These are phyloP conservation scores for Coemansia sp. DNA, from an alignment of 192 early-diverging fungal species.

Conservation along the genomic window DNA sequence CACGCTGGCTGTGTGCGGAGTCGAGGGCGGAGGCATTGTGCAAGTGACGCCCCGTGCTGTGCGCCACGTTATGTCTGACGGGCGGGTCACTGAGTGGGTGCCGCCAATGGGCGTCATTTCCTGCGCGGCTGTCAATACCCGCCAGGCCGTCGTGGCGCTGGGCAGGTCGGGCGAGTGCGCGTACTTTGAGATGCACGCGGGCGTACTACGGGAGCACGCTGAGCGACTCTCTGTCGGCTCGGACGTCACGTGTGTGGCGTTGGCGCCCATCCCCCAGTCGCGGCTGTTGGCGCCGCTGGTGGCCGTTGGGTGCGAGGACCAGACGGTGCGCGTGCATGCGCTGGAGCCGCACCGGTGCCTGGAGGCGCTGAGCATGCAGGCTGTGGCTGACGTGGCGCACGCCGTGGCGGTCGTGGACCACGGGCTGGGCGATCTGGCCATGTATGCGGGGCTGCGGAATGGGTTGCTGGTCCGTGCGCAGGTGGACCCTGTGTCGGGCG, in stretches of 20 bases:
- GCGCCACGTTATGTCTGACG: constrained; percentile 85
- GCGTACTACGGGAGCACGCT: constrained; percentile 87
- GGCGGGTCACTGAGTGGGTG: constrained; percentile 93
- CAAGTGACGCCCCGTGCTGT: constrained; percentile 92
- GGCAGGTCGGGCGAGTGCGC: constrained; percentile 70
- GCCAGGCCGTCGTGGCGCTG: constrained; percentile 83
- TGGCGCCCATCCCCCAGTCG: constrained; percentile 80
- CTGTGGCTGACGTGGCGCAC: constrained; percentile 65
- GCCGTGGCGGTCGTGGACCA: constrained; percentile 75
- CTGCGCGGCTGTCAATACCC: constrained; percentile 78
- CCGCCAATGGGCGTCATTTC: constrained; percentile 73
- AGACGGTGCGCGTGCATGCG: constrained; percentile 86
- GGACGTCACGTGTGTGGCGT: constrained; percentile 73
- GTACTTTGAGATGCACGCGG: constrained; percentile 91
- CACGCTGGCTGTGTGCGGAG: constrained; percentile 80
- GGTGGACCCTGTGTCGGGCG: constrained; percentile 82
- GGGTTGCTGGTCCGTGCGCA: constrained; percentile 87
- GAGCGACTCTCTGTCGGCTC: constrained; percentile 73
- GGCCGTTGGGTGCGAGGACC: constrained; percentile 91
- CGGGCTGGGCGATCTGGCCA: constrained; percentile 54
- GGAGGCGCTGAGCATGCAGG: constrained; percentile 78
- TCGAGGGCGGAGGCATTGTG: constrained; percentile 86
- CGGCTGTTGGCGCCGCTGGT: constrained; percentile 75
- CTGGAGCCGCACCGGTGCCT: constrained; percentile 79
- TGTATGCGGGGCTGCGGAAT: constrained; percentile 89